phyloP scores from a whole-genome alignment of 305 asterid species.

The Fraxinus sp. region DNA sequence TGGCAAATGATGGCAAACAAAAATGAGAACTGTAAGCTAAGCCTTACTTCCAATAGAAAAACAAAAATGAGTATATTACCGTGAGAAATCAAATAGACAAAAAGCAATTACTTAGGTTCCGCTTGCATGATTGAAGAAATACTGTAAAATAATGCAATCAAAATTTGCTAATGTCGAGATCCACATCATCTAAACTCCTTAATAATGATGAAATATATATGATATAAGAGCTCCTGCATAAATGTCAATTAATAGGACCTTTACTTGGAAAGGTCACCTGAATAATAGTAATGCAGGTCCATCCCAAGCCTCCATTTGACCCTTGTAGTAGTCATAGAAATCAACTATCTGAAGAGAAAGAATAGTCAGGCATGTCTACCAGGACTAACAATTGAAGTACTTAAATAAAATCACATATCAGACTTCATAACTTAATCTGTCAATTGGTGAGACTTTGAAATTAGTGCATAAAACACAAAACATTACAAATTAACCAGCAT shows the following conservation, averaged over 20 bases:
- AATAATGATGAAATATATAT: not conserved
- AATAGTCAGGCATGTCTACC: conserved; percentile 25
- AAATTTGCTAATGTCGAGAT: not conserved
- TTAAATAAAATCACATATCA: not conserved
- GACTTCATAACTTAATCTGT: not conserved
- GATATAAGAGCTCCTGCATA: conserved; percentile 5
- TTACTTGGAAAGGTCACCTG: conserved; percentile 57
- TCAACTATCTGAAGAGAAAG: conserved; percentile 62
- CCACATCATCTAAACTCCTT: not conserved
- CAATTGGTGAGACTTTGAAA: not conserved
- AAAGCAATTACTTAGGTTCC: not conserved
- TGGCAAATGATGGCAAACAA: conserved; percentile 18
- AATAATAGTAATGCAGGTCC: conserved; percentile 97
- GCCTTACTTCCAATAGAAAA: not conserved
- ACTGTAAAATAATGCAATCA: not conserved
- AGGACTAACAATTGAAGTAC: not conserved
- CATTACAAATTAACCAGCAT: not conserved
- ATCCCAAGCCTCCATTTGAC: conserved; percentile 99
- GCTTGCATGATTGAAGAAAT: not conserved
- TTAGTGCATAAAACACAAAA: not conserved
- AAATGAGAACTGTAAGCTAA: conserved; percentile 1
- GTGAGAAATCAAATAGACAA: not conserved
- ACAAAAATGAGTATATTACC: not conserved
- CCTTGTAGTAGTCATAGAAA: conserved; percentile 94
- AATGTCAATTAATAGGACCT: conserved; percentile 21